Conservation (phyloP, 2,329 filamentous ascomycete species). For the Cytospora schulzeri region DNA sequence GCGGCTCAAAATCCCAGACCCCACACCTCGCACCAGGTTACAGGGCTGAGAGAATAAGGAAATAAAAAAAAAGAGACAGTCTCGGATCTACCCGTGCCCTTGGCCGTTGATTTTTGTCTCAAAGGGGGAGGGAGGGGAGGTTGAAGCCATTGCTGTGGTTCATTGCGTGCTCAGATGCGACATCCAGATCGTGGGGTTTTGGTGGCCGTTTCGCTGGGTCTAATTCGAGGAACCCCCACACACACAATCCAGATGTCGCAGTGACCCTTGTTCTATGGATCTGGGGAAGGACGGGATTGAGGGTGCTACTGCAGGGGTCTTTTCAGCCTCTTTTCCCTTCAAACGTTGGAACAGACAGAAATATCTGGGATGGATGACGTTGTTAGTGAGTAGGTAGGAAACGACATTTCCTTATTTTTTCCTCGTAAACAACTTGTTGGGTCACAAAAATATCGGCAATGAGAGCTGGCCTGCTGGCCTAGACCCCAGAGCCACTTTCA, state of each 20-base stretch:
- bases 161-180: constrained; percentile 24
- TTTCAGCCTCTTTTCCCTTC: constrained; percentile 21
- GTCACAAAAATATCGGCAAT: not conserved
- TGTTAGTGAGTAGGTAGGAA: not conserved
- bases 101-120: not conserved
- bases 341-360: constrained; percentile 7
- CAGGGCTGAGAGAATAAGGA: not conserved
- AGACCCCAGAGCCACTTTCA: not conserved
- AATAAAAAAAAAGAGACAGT: not conserved
- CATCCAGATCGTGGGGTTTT: constrained; percentile 22
- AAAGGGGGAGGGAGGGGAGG: too few species aligned
- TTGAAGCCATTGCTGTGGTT: constrained; percentile 19
- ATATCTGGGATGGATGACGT: not conserved
- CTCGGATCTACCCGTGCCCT: constrained; percentile 22
- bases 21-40: not conserved
- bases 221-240: constrained; percentile 27
- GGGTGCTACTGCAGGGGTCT: constrained; percentile 19
- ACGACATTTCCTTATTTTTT: not conserved
- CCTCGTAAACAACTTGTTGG: not conserved
- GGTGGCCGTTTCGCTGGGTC: constrained; percentile 12
- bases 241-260: too few species aligned
- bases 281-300: constrained; percentile 17
- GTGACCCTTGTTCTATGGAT: not conserved
- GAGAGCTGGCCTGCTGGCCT: not conserved
- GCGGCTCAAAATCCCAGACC: not conserved